Conservation (phyloP, 768 basidiomycete genomes). For the Pleurotus eryngii region DNA sequence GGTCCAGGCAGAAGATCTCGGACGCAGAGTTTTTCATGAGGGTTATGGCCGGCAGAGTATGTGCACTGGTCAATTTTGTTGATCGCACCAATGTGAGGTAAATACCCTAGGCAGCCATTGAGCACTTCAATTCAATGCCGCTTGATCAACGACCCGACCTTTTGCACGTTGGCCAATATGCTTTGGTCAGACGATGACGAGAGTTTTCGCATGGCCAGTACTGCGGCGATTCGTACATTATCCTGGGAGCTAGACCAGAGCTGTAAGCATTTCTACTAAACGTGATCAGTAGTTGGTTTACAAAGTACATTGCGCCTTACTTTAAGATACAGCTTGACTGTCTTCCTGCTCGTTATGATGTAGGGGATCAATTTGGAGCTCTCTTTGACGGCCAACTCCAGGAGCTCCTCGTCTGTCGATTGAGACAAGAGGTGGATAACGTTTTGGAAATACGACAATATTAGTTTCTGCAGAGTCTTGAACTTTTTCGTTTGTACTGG, state of each 20-base stretch:
- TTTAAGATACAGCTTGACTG: conserved; percentile 85
- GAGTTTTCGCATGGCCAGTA: conserved; percentile 79
- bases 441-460: conserved; percentile 89
- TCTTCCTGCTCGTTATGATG: conserved; percentile 77
- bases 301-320: conserved; percentile 31
- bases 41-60: conserved; percentile 89
- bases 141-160: conserved; percentile 44
- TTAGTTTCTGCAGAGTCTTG: conserved; percentile 80
- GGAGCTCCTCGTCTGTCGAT: conserved; percentile 60
- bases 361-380: conserved; percentile 90
- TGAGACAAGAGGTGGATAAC: conserved; percentile 76
- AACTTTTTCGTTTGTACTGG: conserved; percentile 79
- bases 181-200: conserved; percentile 75
- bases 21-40: conserved; percentile 98
- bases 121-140: neutral
- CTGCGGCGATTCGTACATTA: conserved; percentile 77
- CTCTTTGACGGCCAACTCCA: conserved; percentile 75
- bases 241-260: conserved; percentile 84
- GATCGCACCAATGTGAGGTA: conserved; percentile 85
- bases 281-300: neutral
- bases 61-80: conserved; percentile 78
- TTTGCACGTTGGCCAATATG: conserved; percentile 81
- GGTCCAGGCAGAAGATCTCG: conserved; percentile 82
- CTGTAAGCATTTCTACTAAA: conserved; percentile 68
- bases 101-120: conserved; percentile 52